Evolutionary conservation across 164 flowering plant genomes (phyloP).

Genomic region (Piper longum): DNA sequence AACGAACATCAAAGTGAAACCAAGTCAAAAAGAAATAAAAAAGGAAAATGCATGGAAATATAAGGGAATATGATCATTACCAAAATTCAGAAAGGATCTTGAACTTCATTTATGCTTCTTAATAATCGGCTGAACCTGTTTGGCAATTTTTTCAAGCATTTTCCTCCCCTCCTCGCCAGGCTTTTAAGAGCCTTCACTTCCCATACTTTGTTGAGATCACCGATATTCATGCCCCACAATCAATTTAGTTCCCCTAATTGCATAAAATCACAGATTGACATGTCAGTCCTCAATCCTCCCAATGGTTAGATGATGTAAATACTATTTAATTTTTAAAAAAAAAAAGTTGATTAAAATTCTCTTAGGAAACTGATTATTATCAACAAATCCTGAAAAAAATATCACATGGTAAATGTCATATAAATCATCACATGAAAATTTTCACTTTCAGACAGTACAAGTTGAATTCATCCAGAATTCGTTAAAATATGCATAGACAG

Average conservation of each 20-base stretch:
- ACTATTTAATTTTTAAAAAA: no score
- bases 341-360: no score
- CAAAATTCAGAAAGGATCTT: constrained; percentile 83
- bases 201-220: constrained; percentile 80
- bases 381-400: no score
- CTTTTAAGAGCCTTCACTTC: constrained; percentile 74
- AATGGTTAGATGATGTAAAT: no score
- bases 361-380: no score
- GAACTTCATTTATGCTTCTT: constrained; percentile 73
- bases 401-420: no score
- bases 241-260: not conserved
- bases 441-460: no score
- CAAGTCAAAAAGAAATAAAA: no score
- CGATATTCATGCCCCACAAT: constrained; percentile 29
- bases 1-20: not conserved
- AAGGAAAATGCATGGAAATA: no score
- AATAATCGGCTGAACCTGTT: constrained; percentile 95
- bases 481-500: no score
- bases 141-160: constrained; percentile 59
- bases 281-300: not conserved
- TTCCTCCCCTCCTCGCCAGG: constrained; percentile 50
- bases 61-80: constrained; percentile 18
- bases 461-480: no score
- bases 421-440: no score
- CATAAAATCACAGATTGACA: not conserved